Evolutionary conservation across 2,329 filamentous ascomycete species (phyloP).

Genomic region (Ophiostoma montium): DNA sequence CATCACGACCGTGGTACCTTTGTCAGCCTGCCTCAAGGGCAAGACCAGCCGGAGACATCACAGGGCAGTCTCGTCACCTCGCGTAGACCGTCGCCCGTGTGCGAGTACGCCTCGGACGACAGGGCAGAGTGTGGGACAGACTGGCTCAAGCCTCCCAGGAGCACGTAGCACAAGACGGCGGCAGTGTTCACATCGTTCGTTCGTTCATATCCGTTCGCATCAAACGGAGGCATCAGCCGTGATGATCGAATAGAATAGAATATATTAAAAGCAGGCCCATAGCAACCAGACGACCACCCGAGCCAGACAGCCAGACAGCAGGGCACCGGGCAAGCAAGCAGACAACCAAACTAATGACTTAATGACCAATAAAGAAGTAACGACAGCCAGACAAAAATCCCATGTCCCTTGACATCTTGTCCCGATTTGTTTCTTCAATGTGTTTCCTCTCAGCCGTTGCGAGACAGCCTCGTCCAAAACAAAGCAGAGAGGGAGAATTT

Average conservation of each 20-base stretch:
- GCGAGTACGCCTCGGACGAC: too few species aligned
- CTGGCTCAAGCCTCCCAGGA: too few species aligned
- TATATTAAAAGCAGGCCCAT: not conserved
- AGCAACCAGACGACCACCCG: not conserved
- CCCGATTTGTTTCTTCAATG: not conserved
- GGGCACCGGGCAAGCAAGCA: not conserved
- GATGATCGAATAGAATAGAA: not conserved
- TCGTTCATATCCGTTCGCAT: too few species aligned
- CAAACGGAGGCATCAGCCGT: too few species aligned
- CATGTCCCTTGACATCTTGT: not conserved
- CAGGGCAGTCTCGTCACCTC: too few species aligned
- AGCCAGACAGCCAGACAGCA: not conserved
- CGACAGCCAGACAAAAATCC: not conserved
- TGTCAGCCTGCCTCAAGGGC: too few species aligned
- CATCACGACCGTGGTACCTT: too few species aligned
- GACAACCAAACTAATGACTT: not conserved
- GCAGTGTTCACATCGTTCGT: too few species aligned
- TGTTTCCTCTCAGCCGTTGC: not conserved
- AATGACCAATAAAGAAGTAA: not conserved
- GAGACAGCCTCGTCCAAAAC: not conserved
- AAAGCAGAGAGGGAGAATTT: not conserved
- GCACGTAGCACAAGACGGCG: too few species aligned
- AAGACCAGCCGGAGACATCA: not conserved
- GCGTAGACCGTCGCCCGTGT: too few species aligned
- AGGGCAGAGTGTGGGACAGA: too few species aligned